These are phyloP conservation scores for Oryza glaberrima DNA, from an alignment of 176 grass and related monocot species.

Conservation along the genomic window DNA sequence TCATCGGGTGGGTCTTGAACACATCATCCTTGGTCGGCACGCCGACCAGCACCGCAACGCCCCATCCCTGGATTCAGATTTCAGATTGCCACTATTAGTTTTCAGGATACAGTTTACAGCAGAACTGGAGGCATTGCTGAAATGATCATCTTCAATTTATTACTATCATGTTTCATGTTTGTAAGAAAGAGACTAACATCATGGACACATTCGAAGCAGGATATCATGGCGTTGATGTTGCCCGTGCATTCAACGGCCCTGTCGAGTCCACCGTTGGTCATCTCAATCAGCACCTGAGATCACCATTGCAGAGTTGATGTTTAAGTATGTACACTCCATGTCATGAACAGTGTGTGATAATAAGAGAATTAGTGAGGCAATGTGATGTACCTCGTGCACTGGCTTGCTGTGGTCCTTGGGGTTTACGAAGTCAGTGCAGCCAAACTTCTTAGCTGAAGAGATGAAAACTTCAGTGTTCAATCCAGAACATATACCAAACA, in stretches of 20 bases:
- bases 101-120: not conserved
- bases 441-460: conserved; percentile 80
- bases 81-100: not conserved
- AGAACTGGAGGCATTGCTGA: not conserved
- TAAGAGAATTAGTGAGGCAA: not conserved
- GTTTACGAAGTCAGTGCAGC: conserved; percentile 90
- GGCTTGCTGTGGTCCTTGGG: conserved; percentile 70
- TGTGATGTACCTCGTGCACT: conserved; percentile 64
- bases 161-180: not conserved
- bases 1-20: conserved; percentile 80
- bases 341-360: not conserved
- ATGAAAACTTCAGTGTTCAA: not conserved
- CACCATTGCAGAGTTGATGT: not conserved
- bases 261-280: conserved; percentile 88
- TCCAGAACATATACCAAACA: not conserved
- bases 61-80: conserved; percentile 65
- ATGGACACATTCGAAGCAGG: conserved; percentile 81
- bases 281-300: conserved; percentile 69
- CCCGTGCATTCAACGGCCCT: conserved; percentile 75
- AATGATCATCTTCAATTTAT: no score
- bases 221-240: conserved; percentile 83
- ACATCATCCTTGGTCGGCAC: conserved; percentile 73
- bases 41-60: conserved; percentile 79
- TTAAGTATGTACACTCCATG: not conserved
- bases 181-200: conserved; percentile 52